Percentiles rank a stretch among this genome's conserved stretches.
Conservation (phyloP, 1,284 basidiomycete species). For the Austroboletus rostrupii region DNA sequence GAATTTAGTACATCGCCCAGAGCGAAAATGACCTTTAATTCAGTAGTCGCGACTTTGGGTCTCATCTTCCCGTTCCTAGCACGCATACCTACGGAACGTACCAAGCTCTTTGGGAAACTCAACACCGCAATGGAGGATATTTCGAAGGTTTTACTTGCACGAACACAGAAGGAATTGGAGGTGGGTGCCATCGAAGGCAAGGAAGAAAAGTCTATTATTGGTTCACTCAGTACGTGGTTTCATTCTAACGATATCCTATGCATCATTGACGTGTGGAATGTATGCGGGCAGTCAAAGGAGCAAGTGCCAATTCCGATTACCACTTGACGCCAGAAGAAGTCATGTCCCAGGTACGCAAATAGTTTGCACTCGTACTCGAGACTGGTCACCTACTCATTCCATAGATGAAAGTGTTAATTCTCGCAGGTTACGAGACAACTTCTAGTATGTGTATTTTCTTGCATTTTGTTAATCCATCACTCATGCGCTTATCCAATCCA, state of each 20-base stretch:
- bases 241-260: background rate
- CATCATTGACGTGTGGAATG: background rate
- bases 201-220: slow-evolving; percentile 48
- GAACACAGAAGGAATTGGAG: slow-evolving; percentile 38
- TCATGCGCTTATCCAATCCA: slow-evolving; percentile 1
- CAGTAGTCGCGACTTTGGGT: slow-evolving; percentile 38
- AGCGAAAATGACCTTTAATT: slow-evolving; percentile 25
- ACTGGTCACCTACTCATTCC: background rate
- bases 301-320: slow-evolving; percentile 36
- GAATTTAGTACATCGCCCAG: slow-evolving; percentile 7
- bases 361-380: background rate
- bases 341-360: slow-evolving; percentile 43
- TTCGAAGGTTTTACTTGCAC: slow-evolving; percentile 42
- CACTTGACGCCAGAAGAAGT: slow-evolving; percentile 65
- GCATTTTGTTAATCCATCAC: background rate
- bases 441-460: slow-evolving; percentile 27
- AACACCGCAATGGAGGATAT: slow-evolving; percentile 41
- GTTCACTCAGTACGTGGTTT: slow-evolving; percentile 11
- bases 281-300: slow-evolving; percentile 26
- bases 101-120: slow-evolving; percentile 33
- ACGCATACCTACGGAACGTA: slow-evolving; percentile 40
- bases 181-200: slow-evolving; percentile 26
- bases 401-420: slow-evolving; percentile 34
- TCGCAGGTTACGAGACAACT: slow-evolving; percentile 41
- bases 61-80: slow-evolving; percentile 41